Percentiles rank a stretch among this genome's conserved stretches.
Conservation (phyloP, 2,329 filamentous ascomycete species). For the Sclerotinia trifoliorum region DNA sequence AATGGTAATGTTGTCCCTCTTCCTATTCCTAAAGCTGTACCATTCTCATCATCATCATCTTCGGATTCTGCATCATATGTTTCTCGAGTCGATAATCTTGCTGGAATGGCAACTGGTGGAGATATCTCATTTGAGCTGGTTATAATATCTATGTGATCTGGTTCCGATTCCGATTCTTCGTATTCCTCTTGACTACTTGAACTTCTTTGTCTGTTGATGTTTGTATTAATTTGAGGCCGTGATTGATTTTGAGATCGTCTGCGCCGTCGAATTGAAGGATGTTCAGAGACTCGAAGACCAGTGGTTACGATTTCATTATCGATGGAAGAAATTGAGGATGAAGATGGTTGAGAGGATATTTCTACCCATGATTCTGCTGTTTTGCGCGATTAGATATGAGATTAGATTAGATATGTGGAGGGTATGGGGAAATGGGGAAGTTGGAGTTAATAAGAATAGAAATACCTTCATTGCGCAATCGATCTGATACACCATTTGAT, state of each 20-base stretch:
- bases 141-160: conserved; percentile 59
- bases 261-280: conserved; percentile 61
- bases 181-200: conserved; percentile 90
- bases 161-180: conserved; percentile 88
- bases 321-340: conserved; percentile 84
- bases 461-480: conserved; percentile 37
- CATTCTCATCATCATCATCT: conserved; percentile 57
- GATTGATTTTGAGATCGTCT: conserved; percentile 40
- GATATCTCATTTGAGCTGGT: conserved; percentile 57
- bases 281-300: conserved; percentile 72
- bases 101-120: conserved; percentile 39
- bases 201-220: conserved; percentile 45
- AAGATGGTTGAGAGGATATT: conserved; percentile 87
- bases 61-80: conserved; percentile 35
- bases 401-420: conserved; percentile 31
- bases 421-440: background rate
- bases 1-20: conserved; percentile 52
- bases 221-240: conserved; percentile 36
- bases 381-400: conserved; percentile 12
- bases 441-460: background rate
- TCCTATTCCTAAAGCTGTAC: conserved; percentile 69
- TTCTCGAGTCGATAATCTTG: conserved; percentile 24
- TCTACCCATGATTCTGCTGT: conserved; percentile 90
- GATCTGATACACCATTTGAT: conserved; percentile 28
- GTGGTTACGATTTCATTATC: conserved; percentile 89